Conservation (phyloP, 1,284 basidiomycete genomes). For the Phellinidium pouzarii region DNA sequence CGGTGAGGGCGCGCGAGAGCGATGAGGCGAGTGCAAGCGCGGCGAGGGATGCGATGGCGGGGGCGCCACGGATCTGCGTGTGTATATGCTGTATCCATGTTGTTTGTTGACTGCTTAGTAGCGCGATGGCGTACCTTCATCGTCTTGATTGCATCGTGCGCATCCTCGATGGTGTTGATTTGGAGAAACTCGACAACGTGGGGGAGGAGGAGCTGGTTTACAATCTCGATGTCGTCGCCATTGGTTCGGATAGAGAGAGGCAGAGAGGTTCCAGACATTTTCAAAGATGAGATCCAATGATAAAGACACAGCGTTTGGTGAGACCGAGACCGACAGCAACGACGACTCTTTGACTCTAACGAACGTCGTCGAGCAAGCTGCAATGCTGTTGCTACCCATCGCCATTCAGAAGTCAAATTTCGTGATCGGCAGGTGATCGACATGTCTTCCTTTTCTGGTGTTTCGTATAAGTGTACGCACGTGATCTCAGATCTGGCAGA, state of each 20-base stretch:
- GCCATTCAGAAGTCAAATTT: slow-evolving; percentile 13
- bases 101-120: background rate
- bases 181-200: slow-evolving; percentile 71
- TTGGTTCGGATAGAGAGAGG: slow-evolving; percentile 53
- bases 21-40: slow-evolving; percentile 70
- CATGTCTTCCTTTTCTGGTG: no score
- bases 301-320: background rate
- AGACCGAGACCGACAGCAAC: background rate
- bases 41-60: slow-evolving; percentile 89
- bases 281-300: background rate
- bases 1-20: slow-evolving; percentile 41
- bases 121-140: slow-evolving; percentile 65
- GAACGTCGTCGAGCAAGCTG: background rate
- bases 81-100: background rate
- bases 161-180: slow-evolving; percentile 70
- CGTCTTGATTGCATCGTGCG: slow-evolving; percentile 85
- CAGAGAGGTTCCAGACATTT: slow-evolving; percentile 3
- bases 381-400: background rate
- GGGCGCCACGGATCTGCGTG: slow-evolving; percentile 80
- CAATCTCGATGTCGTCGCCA: slow-evolving; percentile 68
- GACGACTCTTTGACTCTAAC: background rate
- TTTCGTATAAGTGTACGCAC: no score
- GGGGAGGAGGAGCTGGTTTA: slow-evolving; percentile 81
- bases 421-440: slow-evolving; percentile 7
- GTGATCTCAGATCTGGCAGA: no score